A percentile compares a stretch with the other conserved stretches of the same genome.
phyloP scores from a whole-genome alignment of 225 moss, liverwort and hornwort species.

The Asterella californica region DNA sequence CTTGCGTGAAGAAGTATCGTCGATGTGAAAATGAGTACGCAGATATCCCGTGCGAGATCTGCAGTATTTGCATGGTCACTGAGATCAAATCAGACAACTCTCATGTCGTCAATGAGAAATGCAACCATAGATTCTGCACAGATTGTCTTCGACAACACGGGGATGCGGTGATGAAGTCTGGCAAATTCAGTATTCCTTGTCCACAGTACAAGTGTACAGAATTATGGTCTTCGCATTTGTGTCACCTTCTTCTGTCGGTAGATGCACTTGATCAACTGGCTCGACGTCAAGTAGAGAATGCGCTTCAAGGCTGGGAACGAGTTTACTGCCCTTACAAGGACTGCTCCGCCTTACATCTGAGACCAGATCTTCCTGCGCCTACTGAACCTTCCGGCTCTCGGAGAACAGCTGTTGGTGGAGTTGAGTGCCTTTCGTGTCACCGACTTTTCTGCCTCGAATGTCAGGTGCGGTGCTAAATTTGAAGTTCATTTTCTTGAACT shows the following conservation, averaged over 20 bases:
- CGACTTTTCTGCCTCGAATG: conserved; percentile 36
- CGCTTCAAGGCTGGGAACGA: conserved; percentile 23
- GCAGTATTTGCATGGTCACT: background rate
- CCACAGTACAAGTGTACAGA: conserved; percentile 16
- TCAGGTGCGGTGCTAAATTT: conserved; percentile 15
- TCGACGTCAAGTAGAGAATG: conserved; percentile 29
- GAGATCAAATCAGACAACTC: conserved; percentile 1
- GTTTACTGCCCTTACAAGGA: conserved; percentile 29
- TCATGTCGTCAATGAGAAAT: conserved; percentile 5
- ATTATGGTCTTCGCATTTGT: conserved; percentile 10
- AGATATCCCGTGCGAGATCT: background rate
- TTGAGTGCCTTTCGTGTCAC: conserved; percentile 30
- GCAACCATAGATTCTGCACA: conserved; percentile 32
- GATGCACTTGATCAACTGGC: background rate
- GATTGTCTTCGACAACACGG: conserved; percentile 28
- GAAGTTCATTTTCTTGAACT: too few relatives aligned
- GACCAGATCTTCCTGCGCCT: conserved; percentile 6
- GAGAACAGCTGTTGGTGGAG: conserved; percentile 19
- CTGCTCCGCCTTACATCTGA: conserved; percentile 29
- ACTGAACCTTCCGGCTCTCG: conserved; percentile 15
- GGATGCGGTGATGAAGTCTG: conserved; percentile 19
- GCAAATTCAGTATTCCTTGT: conserved; percentile 21
- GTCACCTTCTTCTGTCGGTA: conserved; percentile 15
- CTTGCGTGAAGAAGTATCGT: too few relatives aligned
- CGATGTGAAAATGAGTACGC: too few relatives aligned